Evolutionary conservation across 345 rosid species (phyloP), one percentile per base, ranked within the genome.

Genomic region (Balakata baccata): DNA sequence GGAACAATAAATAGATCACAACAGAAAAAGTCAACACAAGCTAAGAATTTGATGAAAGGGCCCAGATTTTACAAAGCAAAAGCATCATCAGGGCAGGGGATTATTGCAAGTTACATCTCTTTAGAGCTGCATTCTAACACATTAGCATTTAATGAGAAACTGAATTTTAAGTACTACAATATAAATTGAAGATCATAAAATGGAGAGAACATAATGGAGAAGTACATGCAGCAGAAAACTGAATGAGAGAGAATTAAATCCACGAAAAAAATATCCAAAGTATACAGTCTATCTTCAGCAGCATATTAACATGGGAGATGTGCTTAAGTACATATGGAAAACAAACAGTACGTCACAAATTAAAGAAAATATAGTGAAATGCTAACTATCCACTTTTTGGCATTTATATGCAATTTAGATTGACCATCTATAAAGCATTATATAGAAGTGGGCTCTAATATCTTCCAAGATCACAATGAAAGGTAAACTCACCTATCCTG

Each of bases 401-500:
- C 18, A 60, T 25, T 60, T 34, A 60, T 25, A 18, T 3, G 7
- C 7, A 62, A 39, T 18, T 45, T 25, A 29, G 5, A 7, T n/a
- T 4, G 18, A n/a, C 49, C 58, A 37, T 38, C 16, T 43, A 17
- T 23, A 25, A 22, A 23, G 56, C 46, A 10, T 54, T 8, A 45
- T 34, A 13, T 29, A 23, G 49, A 74, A 58, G 49, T 23, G 49
- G 6, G 17, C 43, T 29, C 34, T 4, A n/a, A 64, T 18, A 59
- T 61, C 66, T 57, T 63, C 47, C 45, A 46, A 11, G 29, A 57
- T 22, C 17, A 56, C 16, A 14, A 59, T 18, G 6, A 73, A 63
- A 38, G 68, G 25, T 75, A 68, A 66, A 73, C 91, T 86, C 85
- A 92, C 98, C 97, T 89, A 86, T 94, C 98, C 85, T 94, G 98